Evolutionary conservation across 208 protist species (phyloP).

Genomic region (Acanthamoeba castellanii): DNA sequence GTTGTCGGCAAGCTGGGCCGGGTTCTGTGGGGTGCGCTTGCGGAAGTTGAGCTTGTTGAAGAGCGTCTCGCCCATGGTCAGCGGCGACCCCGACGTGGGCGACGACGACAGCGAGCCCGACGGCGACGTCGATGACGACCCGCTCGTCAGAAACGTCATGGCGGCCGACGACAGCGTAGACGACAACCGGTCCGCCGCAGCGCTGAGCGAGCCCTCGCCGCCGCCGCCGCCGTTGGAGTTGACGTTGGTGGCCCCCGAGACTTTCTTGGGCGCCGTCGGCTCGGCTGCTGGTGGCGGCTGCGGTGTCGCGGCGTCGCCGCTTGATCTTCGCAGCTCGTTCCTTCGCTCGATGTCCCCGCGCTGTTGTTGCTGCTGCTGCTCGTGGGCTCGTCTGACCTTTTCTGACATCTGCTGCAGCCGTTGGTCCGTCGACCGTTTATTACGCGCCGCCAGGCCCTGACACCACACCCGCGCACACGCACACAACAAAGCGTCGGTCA

Average conservation of each 20-base stretch:
- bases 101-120: not conserved
- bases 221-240: too few relatives aligned
- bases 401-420: conserved; percentile 42
- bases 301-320: too few relatives aligned
- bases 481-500: too few relatives aligned
- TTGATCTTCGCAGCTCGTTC: not conserved
- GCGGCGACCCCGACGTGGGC: not conserved
- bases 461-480: not conserved
- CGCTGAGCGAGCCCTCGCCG: too few relatives aligned
- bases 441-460: not conserved
- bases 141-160: not conserved
- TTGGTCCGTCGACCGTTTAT: conserved; percentile 1
- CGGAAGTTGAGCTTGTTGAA: conserved; percentile 63
- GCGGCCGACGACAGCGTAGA: not conserved
- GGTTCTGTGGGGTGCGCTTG: not conserved
- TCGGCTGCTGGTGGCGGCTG: not conserved
- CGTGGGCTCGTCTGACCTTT: not conserved
- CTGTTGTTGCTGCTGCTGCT: not conserved
- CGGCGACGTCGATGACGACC: not conserved
- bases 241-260: too few relatives aligned
- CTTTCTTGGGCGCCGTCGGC: too few relatives aligned
- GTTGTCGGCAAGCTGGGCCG: not conserved
- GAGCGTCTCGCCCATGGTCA: conserved; percentile 28
- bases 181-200: not conserved
- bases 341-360: not conserved